A percentile compares a stretch with the other conserved stretches of the same genome.
Conservation (phyloP, 441 rosid genomes). For the Bruguiera hainesii region DNA sequence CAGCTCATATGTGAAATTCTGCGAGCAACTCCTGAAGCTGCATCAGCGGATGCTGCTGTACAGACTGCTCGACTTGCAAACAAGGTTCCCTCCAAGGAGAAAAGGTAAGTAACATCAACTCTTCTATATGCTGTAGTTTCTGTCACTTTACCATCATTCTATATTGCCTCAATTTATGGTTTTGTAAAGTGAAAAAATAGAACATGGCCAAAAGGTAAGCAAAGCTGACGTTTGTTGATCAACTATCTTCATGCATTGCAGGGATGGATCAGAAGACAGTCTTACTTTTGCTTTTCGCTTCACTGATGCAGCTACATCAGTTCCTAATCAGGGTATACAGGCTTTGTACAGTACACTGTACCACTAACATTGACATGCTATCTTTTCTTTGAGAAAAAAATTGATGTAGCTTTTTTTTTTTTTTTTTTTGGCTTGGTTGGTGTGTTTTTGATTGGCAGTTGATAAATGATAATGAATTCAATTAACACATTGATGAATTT, state of each 20-base stretch:
- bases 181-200: not conserved
- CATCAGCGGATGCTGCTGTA: constrained; percentile 95
- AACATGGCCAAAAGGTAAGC: constrained; percentile 1
- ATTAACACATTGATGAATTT: too few species aligned
- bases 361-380: too few species aligned
- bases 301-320: constrained; percentile 74
- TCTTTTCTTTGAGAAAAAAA: too few species aligned
- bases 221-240: not conserved
- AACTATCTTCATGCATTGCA: constrained; percentile 34
- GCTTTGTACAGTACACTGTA: constrained; percentile 3
- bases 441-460: not conserved
- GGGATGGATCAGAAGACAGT: constrained; percentile 90
- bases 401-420: not conserved
- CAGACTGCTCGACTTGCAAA: constrained; percentile 97
- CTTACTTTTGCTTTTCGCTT: constrained; percentile 93
- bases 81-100: constrained; percentile 71
- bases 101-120: constrained; percentile 48
- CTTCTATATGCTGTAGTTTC: not conserved
- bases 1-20: constrained; percentile 98
- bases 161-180: not conserved
- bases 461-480: too few species aligned
- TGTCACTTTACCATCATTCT: not conserved
- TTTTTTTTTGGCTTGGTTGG: not conserved
- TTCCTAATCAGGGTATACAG: constrained; percentile 84
- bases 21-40: constrained; percentile 99